These are phyloP conservation scores for Aspergillus brunneoviolaceus DNA, from an alignment of 2,329 filamentous ascomycete genomes.

Conservation along the genomic window DNA sequence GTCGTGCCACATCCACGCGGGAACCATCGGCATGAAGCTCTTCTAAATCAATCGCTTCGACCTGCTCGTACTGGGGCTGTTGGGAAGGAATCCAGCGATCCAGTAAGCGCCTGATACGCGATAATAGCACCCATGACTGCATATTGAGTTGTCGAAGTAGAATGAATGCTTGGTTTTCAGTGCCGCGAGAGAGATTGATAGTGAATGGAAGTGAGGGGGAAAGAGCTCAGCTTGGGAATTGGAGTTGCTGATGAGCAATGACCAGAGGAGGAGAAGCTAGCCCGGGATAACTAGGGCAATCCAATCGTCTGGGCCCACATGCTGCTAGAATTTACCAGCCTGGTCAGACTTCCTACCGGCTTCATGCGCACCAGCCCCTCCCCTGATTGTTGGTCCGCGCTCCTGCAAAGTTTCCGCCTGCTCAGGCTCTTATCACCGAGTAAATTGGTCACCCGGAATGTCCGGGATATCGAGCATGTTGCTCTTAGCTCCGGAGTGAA, in stretches of 20 bases:
- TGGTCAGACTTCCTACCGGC: background rate
- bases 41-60: background rate
- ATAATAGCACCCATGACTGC: background rate
- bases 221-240: too few species aligned
- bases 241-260: too few species aligned
- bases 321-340: background rate
- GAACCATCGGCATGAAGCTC: background rate
- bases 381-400: background rate
- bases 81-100: background rate
- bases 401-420: background rate
- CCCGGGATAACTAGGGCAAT: too few species aligned
- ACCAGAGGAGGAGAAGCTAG: too few species aligned
- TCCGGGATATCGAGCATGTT: too few species aligned
- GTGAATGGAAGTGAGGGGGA: too few species aligned
- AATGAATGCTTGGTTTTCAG: too few species aligned
- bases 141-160: background rate
- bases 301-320: too few species aligned
- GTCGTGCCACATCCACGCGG: background rate
- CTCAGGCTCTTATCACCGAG: background rate
- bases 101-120: background rate
- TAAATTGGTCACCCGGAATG: too few species aligned
- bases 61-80: background rate
- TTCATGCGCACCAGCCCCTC: background rate
- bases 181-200: too few species aligned
- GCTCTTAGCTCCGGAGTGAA: too few species aligned